Conservation (phyloP, 306 rosid genomes). For the Rosa persica region DNA sequence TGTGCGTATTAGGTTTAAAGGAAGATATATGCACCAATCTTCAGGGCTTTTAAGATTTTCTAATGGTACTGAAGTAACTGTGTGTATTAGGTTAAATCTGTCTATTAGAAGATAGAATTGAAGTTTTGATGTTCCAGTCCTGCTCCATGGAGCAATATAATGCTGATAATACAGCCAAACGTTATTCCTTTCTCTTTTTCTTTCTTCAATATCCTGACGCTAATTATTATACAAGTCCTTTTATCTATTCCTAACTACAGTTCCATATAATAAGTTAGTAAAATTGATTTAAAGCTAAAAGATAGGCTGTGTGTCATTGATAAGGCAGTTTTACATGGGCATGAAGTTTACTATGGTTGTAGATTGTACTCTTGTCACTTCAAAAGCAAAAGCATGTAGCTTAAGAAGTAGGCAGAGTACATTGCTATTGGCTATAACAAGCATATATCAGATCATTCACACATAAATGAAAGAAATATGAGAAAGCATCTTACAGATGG, state of each 20-base stretch:
- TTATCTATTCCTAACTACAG: not conserved
- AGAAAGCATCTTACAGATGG: conserved; percentile 60
- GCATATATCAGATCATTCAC: not conserved
- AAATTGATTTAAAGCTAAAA: conserved; percentile 16
- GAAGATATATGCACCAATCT: not conserved
- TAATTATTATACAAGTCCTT: not conserved
- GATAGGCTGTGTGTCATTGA: not conserved
- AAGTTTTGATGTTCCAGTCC: not conserved
- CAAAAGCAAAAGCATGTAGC: conserved; percentile 24
- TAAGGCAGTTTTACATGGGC: not conserved
- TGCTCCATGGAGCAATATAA: conserved; percentile 7
- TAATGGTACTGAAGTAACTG: not conserved
- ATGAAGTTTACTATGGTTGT: conserved; percentile 9
- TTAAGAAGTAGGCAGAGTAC: conserved; percentile 13
- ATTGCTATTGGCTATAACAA: conserved; percentile 7
- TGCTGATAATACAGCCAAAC: not conserved
- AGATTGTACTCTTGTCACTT: conserved; percentile 3
- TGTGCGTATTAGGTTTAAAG: not conserved
- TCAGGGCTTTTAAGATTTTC: not conserved
- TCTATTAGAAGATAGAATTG: not conserved
- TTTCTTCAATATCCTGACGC: not conserved
- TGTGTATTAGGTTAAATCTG: not conserved
- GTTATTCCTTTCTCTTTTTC: not conserved
- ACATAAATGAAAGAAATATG: conserved; percentile 4
- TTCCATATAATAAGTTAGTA: not conserved